phyloP scores from a whole-genome alignment of 2,329 filamentous ascomycete species.

The Pleurostoma richardsiae region DNA sequence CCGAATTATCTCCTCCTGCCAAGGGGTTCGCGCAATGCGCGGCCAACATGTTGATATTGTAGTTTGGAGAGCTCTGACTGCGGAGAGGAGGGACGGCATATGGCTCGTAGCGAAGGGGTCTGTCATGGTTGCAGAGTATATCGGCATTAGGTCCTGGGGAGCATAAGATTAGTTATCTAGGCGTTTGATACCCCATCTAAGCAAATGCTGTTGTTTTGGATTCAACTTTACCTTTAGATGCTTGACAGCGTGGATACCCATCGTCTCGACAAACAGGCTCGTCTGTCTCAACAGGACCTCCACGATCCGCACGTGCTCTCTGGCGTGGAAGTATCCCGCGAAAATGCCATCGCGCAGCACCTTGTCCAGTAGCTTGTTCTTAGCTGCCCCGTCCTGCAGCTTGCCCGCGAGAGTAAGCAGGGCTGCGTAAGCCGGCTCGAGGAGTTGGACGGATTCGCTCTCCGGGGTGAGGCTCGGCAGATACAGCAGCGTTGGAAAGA shows the following conservation, averaged over 20 bases:
- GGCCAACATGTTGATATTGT: constrained; percentile 66
- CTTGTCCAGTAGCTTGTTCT: constrained; percentile 42
- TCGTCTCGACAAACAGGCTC: constrained; percentile 40
- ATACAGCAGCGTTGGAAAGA: constrained; percentile 69
- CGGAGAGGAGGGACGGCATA: constrained; percentile 46
- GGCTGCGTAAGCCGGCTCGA: constrained; percentile 61
- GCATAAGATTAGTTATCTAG: constrained; percentile 4
- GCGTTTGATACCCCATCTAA: background rate
- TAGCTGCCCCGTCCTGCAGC: constrained; percentile 13
- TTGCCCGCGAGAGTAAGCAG: constrained; percentile 48
- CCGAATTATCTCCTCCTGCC: constrained; percentile 60
- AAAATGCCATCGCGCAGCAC: constrained; percentile 53
- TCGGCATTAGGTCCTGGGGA: constrained; percentile 58
- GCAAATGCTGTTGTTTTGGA: constrained; percentile 12
- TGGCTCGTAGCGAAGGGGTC: constrained; percentile 62
- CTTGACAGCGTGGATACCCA: constrained; percentile 60
- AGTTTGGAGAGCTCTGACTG: constrained; percentile 47
- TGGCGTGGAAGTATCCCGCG: constrained; percentile 50
- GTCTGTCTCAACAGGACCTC: constrained; percentile 49
- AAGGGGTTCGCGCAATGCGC: constrained; percentile 47
- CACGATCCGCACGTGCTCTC: constrained; percentile 52
- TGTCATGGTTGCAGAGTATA: constrained; percentile 59
- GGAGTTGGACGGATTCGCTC: constrained; percentile 59
- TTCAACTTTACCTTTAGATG: constrained; percentile 53
- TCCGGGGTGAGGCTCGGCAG: constrained; percentile 75